Conservation (phyloP, 805 yeast species). For the Suhomyces sp. region DNA sequence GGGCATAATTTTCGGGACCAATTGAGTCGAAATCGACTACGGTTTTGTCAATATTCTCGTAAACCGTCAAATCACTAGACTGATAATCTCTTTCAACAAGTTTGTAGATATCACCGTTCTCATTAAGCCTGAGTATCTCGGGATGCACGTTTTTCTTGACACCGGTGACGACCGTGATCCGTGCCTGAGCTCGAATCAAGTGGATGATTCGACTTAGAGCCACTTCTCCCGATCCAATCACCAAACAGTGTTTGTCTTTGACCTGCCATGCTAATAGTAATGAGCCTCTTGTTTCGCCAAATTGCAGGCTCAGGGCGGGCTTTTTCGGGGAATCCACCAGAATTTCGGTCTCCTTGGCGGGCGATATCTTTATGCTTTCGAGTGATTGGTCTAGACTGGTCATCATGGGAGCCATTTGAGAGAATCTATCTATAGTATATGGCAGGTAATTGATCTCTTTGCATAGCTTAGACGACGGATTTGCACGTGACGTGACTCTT, state of each 20-base stretch:
- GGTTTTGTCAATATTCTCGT: slow-evolving; percentile 29
- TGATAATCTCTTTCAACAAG: slow-evolving; percentile 47
- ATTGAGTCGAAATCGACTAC: slow-evolving; percentile 19
- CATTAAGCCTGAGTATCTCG: slow-evolving; percentile 23
- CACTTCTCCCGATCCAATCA: slow-evolving; percentile 78
- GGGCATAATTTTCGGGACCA: slow-evolving; percentile 21
- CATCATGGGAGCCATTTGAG: too few relatives aligned
- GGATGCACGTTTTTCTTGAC: slow-evolving; percentile 24
- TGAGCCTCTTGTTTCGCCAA: slow-evolving; percentile 42
- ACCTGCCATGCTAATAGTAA: slow-evolving; percentile 75
- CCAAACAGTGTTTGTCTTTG: slow-evolving; percentile 59
- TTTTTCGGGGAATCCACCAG: neutral
- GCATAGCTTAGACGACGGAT: too few relatives aligned
- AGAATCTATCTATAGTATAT: too few relatives aligned
- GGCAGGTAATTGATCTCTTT: too few relatives aligned
- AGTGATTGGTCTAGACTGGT: too few relatives aligned
- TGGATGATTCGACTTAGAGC: slow-evolving; percentile 70
- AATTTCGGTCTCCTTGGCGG: too few relatives aligned
- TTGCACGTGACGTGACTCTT: too few relatives aligned
- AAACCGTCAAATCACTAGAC: slow-evolving; percentile 49
- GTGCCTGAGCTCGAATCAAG: slow-evolving; percentile 67
- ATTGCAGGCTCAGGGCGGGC: neutral
- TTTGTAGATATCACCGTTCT: slow-evolving; percentile 41
- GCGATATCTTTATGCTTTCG: too few relatives aligned
- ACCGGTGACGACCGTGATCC: slow-evolving; percentile 62